Evolutionary conservation across 2,329 filamentous ascomycete species (phyloP).

Genomic region (Colletotrichum sp.): DNA sequence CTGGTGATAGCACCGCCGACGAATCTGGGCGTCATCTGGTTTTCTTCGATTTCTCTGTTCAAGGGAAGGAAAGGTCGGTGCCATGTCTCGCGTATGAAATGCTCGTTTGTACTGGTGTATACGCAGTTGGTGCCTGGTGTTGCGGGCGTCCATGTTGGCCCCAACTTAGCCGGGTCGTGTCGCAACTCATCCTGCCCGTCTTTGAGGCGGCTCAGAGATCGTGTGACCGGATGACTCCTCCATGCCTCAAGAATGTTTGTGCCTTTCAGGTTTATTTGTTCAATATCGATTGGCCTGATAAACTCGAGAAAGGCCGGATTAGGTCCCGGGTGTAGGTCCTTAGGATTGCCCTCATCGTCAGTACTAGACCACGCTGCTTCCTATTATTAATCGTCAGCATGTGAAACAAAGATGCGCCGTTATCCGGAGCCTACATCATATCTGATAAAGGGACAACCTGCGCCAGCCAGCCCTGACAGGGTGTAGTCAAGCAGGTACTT

Average conservation of each 20-base stretch:
- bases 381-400: not conserved
- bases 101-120: not conserved
- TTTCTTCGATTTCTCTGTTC: not conserved
- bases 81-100: not conserved
- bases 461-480: not conserved
- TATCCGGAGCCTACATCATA: not conserved
- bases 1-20: not conserved
- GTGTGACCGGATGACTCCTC: not conserved
- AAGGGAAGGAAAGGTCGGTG: not conserved
- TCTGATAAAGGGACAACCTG: not conserved
- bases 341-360: not conserved
- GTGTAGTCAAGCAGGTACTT: not conserved
- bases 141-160: not conserved
- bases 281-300: not conserved
- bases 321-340: not conserved
- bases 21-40: not conserved
- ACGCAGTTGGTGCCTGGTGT: not conserved
- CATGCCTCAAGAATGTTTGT: not conserved
- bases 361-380: not conserved
- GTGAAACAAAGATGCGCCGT: not conserved
- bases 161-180: not conserved
- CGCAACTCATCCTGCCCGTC: not conserved
- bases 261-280: not conserved
- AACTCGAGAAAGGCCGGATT: accelerated
- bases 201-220: not conserved